These are phyloP conservation scores for Henningerozyma blattae DNA, from an alignment of 805 yeast genomes.

Conservation along the genomic window DNA sequence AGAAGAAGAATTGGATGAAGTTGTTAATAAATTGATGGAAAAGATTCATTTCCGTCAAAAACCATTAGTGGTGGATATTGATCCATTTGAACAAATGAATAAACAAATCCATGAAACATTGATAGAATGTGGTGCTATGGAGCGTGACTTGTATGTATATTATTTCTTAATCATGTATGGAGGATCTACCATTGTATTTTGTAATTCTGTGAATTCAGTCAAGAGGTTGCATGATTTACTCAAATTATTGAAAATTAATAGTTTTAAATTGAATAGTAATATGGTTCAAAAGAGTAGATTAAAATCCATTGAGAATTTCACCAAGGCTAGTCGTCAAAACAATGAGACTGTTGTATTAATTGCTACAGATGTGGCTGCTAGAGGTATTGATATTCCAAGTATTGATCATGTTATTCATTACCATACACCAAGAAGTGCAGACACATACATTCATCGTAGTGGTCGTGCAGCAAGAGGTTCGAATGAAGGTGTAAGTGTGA, in stretches of 20 bases:
- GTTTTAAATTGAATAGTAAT: slow-evolving; percentile 77
- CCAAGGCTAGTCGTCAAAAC: slow-evolving; percentile 12
- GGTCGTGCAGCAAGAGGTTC: slow-evolving; percentile 99
- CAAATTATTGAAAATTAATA: slow-evolving; percentile 52
- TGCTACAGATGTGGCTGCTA: slow-evolving; percentile 96
- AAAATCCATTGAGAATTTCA: slow-evolving; percentile 65
- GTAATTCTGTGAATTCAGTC: slow-evolving; percentile 92
- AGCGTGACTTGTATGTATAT: slow-evolving; percentile 81
- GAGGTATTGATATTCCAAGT: slow-evolving; percentile 87
- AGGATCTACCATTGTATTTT: slow-evolving; percentile 81
- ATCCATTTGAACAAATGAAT: slow-evolving; percentile 74
- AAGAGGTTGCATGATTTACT: slow-evolving; percentile 72
- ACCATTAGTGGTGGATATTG: slow-evolving; percentile 71
- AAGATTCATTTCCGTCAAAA: slow-evolving; percentile 62
- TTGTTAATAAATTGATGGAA: slow-evolving; percentile 49
- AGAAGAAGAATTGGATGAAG: slow-evolving; percentile 37
- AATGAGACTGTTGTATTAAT: slow-evolving; percentile 44
- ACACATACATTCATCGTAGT: slow-evolving; percentile 86
- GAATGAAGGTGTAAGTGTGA: slow-evolving; percentile 83
- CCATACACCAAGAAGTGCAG: slow-evolving; percentile 90
- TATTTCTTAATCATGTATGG: slow-evolving; percentile 80
- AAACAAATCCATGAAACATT: slow-evolving; percentile 69
- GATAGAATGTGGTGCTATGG: slow-evolving; percentile 82
- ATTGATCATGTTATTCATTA: slow-evolving; percentile 94
- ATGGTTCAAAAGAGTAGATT: slow-evolving; percentile 93